Base-by-base conservation (phyloP, 2,329 filamentous ascomycete genomes). In the Penicillium sp. region DNA sequence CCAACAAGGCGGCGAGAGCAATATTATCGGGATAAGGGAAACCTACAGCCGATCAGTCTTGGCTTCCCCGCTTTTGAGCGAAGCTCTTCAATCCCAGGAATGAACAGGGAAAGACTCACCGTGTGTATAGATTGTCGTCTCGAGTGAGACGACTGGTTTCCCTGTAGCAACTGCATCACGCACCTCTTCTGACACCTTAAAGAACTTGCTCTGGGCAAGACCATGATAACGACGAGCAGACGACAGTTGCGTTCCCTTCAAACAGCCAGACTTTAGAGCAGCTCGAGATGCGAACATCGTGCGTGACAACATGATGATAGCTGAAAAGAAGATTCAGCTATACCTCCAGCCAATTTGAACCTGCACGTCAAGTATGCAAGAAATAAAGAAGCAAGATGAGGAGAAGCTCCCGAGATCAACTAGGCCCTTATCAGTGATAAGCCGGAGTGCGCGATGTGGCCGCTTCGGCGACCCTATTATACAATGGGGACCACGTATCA, bases 111-210 rank as follows among this genome's bases (percentile, higher is more conserved):
- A 17, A 38, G 29, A 55, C 68, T 52, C 75, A 81, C 92, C 93
- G 77, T 99, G 94, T 1, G 94, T 99, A 76, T 99, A 97, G 67
- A 99, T 97, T 5, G 94, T 96, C 2, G 91, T 92, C 76, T 99
- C 94, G 5, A 99, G 82, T 17, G 93, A 94, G 12, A 99, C 93
- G 4, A 99, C 88, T 0, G 94, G 93, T 68, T 86, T 87, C 56
- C 87, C 86, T 13, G 85, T 84, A 42, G 85, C 81, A 48, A 97
- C 75, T 40, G 93, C 93, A 71, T 91, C 86, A 52, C 82, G 80
- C 13, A 99, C 88, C 75, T 97, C 93, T 50, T 93, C 88, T 1
- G 91, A 93, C 42, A 96, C 81, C 53, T 81, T 83, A 56, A 95
- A 82, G 59, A 91, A 75, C 70, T 75, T 74, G 75, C 67, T 76